Evolutionary conservation across 768 basidiomycete genomes (phyloP), one percentile per base, ranked within the genome.

Genomic region (Leucocoprinus leucothites): DNA sequence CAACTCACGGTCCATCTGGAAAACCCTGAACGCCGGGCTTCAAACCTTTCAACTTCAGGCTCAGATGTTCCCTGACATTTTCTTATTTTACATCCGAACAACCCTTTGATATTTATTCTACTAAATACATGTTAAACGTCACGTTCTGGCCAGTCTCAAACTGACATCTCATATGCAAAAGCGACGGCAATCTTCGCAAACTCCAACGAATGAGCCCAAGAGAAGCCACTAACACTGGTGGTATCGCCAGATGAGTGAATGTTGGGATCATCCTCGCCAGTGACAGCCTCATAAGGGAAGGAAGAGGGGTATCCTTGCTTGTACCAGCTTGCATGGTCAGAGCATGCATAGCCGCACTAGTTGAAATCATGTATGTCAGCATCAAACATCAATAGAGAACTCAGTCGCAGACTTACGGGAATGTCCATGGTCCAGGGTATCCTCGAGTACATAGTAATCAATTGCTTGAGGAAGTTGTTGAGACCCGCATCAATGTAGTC

Each of bases 161-260:
- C 61, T 11, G 69, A 64, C 58, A 85, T 60, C 64, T 86, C 84
- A 58, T 83, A 74, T 2, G 76, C 79, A 56, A 82, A 84, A 1
- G 80, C 82, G 11, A 84, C 73, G 16, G 73, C 80, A 18, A 86
- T 70, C 67, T 84, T 85, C 22, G 80, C 77, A 61, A 85, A 86
- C 65, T 85, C 79, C 21, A 81, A 67, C 51, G 80, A 80, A 63
- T 84, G 80, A 9, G 65, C 54, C 70, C 74, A 76, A 2, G 74
- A 73, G 70, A 81, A 81, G 40, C 79, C 77, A 26, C 66, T 69
- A 60, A 74, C 67, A 61, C 68, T 70, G 11, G 73, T 77, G 35
- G 80, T 78, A 59, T 84, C 81, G 58, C 60, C 69, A 53, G 69
- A 49, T 2, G 69, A 69, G 66, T 79, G 78, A 28, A 75, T 70